phyloP scores from a whole-genome alignment of 2,329 filamentous ascomycete genomes.

The Diaporthe eres region DNA sequence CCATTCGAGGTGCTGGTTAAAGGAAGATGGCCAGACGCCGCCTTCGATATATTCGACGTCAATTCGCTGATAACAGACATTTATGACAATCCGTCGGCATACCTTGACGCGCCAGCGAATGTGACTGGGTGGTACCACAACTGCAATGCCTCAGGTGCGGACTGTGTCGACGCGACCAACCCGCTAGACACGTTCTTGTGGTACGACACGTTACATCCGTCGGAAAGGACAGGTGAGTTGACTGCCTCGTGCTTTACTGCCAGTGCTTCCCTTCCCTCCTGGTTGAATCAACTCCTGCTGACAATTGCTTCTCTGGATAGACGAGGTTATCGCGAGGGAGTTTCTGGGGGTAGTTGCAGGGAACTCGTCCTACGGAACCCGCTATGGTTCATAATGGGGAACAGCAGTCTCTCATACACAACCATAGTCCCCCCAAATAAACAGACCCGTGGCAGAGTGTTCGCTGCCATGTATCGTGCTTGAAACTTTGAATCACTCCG shows the following conservation, averaged over 20 bases:
- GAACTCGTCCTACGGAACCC: slow-evolving; percentile 45
- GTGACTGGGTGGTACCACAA: slow-evolving; percentile 70
- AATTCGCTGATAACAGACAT: slow-evolving; percentile 77
- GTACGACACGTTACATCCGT: slow-evolving; percentile 81
- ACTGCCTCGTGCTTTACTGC: not conserved
- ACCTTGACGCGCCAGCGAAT: slow-evolving; percentile 75
- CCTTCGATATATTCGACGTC: slow-evolving; percentile 77
- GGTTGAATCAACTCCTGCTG: not conserved
- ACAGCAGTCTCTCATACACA: not conserved
- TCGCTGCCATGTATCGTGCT: not conserved
- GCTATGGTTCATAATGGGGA: slow-evolving; percentile 5
- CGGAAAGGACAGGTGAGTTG: slow-evolving; percentile 72
- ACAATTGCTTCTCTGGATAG: slow-evolving; percentile 37
- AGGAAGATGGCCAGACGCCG: slow-evolving; percentile 69
- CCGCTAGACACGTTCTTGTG: slow-evolving; percentile 76
- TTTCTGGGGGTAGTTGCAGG: slow-evolving; percentile 46
- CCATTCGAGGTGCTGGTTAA: slow-evolving; percentile 60
- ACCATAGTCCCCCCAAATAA: not conserved
- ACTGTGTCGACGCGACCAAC: slow-evolving; percentile 56
- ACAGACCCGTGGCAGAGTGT: no score
- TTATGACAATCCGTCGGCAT: slow-evolving; percentile 69
- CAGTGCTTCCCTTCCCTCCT: not conserved
- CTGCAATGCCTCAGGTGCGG: slow-evolving; percentile 57
- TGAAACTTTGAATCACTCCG: not conserved
- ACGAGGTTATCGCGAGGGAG: slow-evolving; percentile 48